Conservation (phyloP, 106 monocot species). For the Ottelia alismoides region DNA sequence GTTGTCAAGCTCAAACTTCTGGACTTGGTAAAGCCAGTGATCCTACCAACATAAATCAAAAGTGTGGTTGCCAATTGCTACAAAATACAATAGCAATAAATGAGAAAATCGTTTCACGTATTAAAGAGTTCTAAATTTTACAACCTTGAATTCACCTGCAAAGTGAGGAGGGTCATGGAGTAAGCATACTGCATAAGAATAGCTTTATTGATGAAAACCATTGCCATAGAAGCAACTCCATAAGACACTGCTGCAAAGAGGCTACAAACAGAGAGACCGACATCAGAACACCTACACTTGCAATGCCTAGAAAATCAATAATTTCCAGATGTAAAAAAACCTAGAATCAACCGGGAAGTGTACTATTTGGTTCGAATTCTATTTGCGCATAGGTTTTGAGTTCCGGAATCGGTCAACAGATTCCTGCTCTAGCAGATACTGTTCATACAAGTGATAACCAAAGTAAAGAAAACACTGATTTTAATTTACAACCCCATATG, state of each 20-base stretch:
- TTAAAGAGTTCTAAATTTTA: background rate
- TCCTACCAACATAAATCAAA: slow-evolving; percentile 60
- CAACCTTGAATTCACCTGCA: slow-evolving; percentile 45
- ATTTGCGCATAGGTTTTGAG: background rate
- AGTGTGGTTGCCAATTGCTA: slow-evolving; percentile 77
- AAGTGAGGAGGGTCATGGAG: slow-evolving; percentile 86
- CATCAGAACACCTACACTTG: slow-evolving; percentile 4
- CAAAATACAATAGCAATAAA: background rate
- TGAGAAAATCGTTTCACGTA: background rate
- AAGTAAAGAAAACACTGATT: too few species aligned
- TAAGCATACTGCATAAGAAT: slow-evolving; percentile 91
- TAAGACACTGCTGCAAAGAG: slow-evolving; percentile 73
- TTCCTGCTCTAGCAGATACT: too few species aligned
- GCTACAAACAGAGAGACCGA: slow-evolving; percentile 20
- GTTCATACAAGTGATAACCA: too few species aligned
- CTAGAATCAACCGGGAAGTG: background rate
- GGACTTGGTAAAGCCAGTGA: slow-evolving; percentile 42
- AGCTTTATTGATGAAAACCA: slow-evolving; percentile 99
- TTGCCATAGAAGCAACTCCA: slow-evolving; percentile 89
- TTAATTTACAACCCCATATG: too few species aligned
- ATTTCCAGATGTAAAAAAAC: background rate
- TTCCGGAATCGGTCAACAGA: too few species aligned
- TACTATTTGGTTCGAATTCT: background rate
- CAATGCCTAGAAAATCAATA: too few species aligned
- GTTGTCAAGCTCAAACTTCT: slow-evolving; percentile 39